phyloP scores from a whole-genome alignment of 257 asterid species.

The Nicotiana knightiana region DNA sequence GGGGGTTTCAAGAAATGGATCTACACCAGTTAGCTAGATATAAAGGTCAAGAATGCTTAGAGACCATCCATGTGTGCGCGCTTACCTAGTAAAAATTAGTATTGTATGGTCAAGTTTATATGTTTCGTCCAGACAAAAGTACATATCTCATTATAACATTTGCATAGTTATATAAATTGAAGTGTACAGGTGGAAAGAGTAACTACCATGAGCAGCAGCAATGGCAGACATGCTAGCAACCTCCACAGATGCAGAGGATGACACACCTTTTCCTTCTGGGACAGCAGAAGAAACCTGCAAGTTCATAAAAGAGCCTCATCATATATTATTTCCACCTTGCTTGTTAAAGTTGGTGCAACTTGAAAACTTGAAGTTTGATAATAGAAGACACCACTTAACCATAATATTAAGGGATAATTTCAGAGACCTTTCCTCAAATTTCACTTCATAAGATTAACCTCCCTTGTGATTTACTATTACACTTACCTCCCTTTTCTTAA shows the following conservation, averaged over 20 bases:
- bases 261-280: slow-evolving; percentile 99
- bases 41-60: not conserved
- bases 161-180: not conserved
- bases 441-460: not conserved
- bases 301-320: not conserved
- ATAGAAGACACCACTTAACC: not conserved
- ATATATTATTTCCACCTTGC: not conserved
- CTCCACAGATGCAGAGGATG: slow-evolving; percentile 95
- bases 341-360: not conserved
- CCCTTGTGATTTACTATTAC: not conserved
- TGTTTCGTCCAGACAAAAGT: not conserved
- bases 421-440: not conserved
- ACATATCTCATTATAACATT: not conserved
- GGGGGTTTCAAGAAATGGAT: not conserved
- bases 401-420: not conserved
- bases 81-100: not conserved
- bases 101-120: not conserved
- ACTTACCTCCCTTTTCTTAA: not conserved
- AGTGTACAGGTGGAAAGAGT: not conserved
- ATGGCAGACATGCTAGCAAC: slow-evolving; percentile 96
- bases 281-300: slow-evolving; percentile 95
- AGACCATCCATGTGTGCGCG: not conserved
- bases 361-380: not conserved
- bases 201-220: slow-evolving; percentile 86
- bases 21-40: not conserved